phyloP scores from a whole-genome alignment of 495 filamentous ascomycete species.

The Xylaria scruposa region DNA sequence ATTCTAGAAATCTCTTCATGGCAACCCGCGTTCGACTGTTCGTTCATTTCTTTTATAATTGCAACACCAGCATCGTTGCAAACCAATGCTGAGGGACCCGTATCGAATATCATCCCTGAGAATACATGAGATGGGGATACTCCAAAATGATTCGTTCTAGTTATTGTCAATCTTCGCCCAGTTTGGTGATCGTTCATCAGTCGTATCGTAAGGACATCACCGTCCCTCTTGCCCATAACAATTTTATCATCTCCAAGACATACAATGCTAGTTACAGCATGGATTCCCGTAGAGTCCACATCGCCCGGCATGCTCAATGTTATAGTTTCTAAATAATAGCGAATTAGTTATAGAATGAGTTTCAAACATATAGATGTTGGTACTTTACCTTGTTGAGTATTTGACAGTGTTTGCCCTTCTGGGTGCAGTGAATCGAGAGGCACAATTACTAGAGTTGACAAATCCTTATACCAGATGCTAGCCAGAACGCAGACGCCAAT shows the following conservation, averaged over 20 bases:
- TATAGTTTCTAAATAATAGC: background rate
- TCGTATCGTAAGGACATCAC: conserved; percentile 49
- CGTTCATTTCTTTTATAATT: conserved; percentile 31
- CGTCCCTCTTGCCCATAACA: conserved; percentile 50
- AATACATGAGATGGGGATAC: conserved; percentile 31
- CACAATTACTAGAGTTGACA: conserved; percentile 38
- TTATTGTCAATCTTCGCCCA: background rate
- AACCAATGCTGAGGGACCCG: conserved; percentile 30
- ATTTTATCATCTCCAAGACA: conserved; percentile 43
- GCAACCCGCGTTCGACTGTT: background rate
- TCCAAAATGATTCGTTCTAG: conserved; percentile 29
- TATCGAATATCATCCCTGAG: conserved; percentile 29
- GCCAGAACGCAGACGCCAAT: conserved; percentile 38
- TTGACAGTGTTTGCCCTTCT: background rate
- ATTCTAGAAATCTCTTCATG: conserved; percentile 41
- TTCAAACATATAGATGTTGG: background rate
- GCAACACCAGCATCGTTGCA: conserved; percentile 37
- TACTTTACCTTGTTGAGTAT: conserved; percentile 18
- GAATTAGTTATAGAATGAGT: background rate
- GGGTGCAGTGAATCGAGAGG: conserved; percentile 23
- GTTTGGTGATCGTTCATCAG: background rate
- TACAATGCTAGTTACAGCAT: conserved; percentile 32
- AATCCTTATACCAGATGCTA: conserved; percentile 38
- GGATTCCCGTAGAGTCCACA: background rate
- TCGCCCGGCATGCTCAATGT: background rate